These are phyloP conservation scores for Pseudotsuga menziesii DNA, from an alignment of 75 land plant species.

Conservation along the genomic window DNA sequence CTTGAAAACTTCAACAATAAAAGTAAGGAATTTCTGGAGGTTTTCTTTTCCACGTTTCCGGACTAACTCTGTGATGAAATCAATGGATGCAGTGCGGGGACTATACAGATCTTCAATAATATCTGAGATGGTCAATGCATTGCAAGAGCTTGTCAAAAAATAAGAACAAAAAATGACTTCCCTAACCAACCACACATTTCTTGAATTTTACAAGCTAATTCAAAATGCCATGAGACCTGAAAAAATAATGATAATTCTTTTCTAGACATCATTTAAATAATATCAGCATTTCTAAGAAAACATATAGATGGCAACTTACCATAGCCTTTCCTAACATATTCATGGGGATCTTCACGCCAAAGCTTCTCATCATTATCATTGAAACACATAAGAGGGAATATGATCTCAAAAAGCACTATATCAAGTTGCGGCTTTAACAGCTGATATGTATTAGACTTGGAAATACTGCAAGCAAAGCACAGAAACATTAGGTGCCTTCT, in stretches of 20 bases:
- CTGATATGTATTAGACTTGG: conserved; percentile 78
- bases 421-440: conserved; percentile 86
- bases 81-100: conserved; percentile 95
- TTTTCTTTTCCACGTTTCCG: conserved; percentile 93
- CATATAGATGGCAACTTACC: conserved; percentile 43
- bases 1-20: conserved; percentile 77
- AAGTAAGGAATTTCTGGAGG: conserved; percentile 81
- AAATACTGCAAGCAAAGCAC: conserved; percentile 55
- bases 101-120: conserved; percentile 98
- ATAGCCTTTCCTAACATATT: conserved; percentile 98
- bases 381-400: conserved; percentile 99
- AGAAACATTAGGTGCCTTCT: neutral
- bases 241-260: neutral
- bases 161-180: neutral
- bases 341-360: conserved; percentile 99
- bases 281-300: neutral
- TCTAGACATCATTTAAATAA: neutral
- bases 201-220: neutral
- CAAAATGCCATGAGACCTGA: neutral
- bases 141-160: neutral
- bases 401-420: conserved; percentile 84
- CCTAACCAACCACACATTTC: neutral
- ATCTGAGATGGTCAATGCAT: conserved; percentile 42
- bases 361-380: conserved; percentile 86
- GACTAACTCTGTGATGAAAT: conserved; percentile 91